Evolutionary conservation across 2,329 filamentous ascomycete species (phyloP).

Genomic region (Aspergillus viridinutans): DNA sequence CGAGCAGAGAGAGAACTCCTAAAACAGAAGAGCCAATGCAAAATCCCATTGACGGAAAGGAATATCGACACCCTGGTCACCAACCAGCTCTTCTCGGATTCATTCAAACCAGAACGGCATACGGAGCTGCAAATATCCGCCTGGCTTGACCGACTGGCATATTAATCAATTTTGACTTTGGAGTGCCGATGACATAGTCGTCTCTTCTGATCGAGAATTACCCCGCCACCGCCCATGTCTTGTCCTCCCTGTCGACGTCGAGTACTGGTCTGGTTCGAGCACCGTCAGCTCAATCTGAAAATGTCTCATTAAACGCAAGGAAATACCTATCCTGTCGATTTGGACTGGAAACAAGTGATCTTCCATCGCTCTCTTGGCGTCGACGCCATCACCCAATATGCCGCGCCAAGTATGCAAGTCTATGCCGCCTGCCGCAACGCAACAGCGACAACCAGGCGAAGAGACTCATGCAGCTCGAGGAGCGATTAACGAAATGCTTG

Average conservation of each 20-base stretch:
- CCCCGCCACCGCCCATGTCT: neutral
- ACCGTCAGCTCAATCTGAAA: neutral
- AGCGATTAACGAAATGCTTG: neutral
- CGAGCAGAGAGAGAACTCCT: constrained; percentile 33
- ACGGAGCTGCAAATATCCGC: constrained; percentile 67
- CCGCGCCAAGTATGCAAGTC: constrained; percentile 16
- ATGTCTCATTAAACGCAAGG: neutral
- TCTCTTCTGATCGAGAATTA: neutral
- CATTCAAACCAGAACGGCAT: constrained; percentile 54
- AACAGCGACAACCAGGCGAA: neutral
- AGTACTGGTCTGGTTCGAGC: neutral
- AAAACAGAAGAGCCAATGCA: constrained; percentile 33
- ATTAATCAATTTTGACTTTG: constrained; percentile 46
- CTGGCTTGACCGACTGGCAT: constrained; percentile 68
- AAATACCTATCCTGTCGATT: neutral
- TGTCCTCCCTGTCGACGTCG: neutral
- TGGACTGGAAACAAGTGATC: neutral
- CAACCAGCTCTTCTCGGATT: constrained; percentile 43
- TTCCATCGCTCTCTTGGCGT: constrained; percentile 17
- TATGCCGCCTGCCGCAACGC: neutral
- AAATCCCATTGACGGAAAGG: constrained; percentile 32
- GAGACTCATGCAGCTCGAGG: neutral
- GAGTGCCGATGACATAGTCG: constrained; percentile 24
- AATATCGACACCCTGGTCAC: constrained; percentile 35
- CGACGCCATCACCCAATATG: constrained; percentile 17